Evolutionary conservation across 768 basidiomycete genomes (phyloP).

Genomic region (Leccinum ochraceum): DNA sequence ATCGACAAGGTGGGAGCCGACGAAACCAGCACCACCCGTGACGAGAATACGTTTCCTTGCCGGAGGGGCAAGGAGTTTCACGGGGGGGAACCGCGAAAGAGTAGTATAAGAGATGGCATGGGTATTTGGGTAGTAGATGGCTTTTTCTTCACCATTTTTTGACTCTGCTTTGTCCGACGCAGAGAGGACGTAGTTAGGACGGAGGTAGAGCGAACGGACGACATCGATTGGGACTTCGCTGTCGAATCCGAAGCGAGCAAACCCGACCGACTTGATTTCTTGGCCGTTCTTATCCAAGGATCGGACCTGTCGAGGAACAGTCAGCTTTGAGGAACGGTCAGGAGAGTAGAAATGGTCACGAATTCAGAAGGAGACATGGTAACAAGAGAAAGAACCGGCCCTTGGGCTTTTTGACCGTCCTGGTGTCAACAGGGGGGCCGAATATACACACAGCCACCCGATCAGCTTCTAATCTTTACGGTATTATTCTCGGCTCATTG

Average conservation of each 20-base stretch:
- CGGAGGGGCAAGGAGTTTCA: conserved; percentile 78
- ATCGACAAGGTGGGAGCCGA: conserved; percentile 97
- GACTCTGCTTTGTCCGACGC: conserved; percentile 39
- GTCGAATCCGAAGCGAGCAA: conserved; percentile 88
- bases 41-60: conserved; percentile 88
- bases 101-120: conserved; percentile 91
- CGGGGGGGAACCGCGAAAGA: conserved; percentile 89
- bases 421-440: neutral
- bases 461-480: neutral
- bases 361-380: conserved; percentile 23
- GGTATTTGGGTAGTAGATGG: conserved; percentile 77
- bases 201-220: conserved; percentile 86
- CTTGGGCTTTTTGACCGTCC: neutral
- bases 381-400: neutral
- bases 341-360: conserved; percentile 10
- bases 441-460: conserved; percentile 13
- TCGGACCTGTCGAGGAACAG: conserved; percentile 45
- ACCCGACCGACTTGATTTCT: conserved; percentile 80
- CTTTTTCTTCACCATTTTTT: conserved; percentile 41
- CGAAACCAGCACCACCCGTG: conserved; percentile 99
- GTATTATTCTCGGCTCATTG: neutral
- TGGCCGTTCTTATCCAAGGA: conserved; percentile 73
- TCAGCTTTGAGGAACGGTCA: conserved; percentile 5
- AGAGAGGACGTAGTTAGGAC: conserved; percentile 69
- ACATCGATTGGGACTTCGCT: conserved; percentile 77